phyloP scores from a whole-genome alignment of 176 grass and related monocot species.

The Thinopyrum elongatum region DNA sequence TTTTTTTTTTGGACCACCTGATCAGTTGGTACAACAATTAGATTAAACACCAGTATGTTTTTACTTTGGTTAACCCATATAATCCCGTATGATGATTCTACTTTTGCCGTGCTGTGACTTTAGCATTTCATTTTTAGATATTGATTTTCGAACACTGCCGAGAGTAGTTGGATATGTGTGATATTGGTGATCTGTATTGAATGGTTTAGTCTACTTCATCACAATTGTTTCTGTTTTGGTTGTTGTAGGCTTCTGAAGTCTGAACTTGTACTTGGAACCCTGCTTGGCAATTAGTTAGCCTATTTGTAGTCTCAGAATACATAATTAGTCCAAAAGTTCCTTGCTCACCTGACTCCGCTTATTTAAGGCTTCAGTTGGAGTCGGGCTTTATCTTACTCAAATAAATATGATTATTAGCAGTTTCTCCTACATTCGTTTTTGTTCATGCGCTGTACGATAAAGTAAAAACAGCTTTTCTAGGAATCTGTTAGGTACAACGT shows the following conservation, averaged over 20 bases:
- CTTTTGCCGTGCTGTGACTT: neutral
- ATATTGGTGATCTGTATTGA: constrained; percentile 1
- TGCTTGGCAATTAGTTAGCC: neutral
- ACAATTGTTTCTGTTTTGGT: neutral
- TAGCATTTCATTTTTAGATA: neutral
- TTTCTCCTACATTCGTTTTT: neutral
- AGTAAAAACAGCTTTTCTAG: neutral
- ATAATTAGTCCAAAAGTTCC: neutral
- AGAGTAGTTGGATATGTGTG: neutral
- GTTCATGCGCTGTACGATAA: neutral
- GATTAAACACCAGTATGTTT: neutral
- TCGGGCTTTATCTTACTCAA: neutral
- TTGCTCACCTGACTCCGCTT: neutral
- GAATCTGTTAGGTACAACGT: neutral
- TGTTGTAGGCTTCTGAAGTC: neutral
- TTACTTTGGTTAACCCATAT: neutral
- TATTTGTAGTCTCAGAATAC: constrained; percentile 8
- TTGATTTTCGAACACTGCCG: neutral
- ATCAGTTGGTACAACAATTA: neutral
- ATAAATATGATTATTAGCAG: neutral
- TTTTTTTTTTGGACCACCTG: neutral
- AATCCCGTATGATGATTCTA: neutral
- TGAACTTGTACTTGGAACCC: neutral
- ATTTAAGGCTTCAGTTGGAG: neutral
- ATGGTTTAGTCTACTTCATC: neutral